Conservation (phyloP, 2,329 filamentous ascomycete species). For the Coccinonectria pachysandricola region DNA sequence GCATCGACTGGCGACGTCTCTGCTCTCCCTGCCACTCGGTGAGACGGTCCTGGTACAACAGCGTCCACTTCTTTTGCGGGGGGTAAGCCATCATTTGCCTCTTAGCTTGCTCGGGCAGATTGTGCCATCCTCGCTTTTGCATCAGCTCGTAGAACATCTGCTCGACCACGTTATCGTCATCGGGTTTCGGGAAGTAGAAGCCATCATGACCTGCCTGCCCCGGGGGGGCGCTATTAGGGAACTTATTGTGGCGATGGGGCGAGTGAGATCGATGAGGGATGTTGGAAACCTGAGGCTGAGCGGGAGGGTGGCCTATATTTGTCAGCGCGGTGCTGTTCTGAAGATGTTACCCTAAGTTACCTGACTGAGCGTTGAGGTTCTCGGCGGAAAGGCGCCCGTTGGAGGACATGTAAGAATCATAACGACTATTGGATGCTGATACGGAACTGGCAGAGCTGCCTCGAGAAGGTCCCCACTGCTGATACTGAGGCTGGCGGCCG, state of each 20-base stretch:
- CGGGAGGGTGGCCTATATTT: constrained; percentile 40
- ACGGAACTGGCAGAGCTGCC: constrained; percentile 44
- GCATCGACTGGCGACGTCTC: constrained; percentile 68
- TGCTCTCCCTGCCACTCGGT: constrained; percentile 92
- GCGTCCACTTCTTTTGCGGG: constrained; percentile 90
- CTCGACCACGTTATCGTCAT: constrained; percentile 75
- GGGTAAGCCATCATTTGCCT: constrained; percentile 96
- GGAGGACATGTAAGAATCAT: constrained; percentile 52
- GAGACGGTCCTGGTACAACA: constrained; percentile 89
- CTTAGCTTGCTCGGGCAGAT: constrained; percentile 85
- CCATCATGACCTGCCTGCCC: constrained; percentile 32
- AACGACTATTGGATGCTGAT: constrained; percentile 47
- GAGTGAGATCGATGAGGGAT: constrained; percentile 35
- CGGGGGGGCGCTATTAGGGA: constrained; percentile 30
- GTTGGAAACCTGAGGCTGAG: constrained; percentile 47
- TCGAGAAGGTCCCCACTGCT: constrained; percentile 58
- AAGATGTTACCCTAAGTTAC: constrained; percentile 41
- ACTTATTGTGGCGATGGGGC: constrained; percentile 47
- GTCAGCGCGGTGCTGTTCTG: constrained; percentile 24
- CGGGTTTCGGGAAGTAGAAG: constrained; percentile 59
- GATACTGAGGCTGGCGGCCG: constrained; percentile 62
- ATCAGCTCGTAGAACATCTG: constrained; percentile 88
- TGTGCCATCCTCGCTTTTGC: constrained; percentile 97
- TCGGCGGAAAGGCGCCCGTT: constrained; percentile 47
- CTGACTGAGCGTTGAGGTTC: constrained; percentile 46